Base-by-base conservation (phyloP, 306 rosid species). In the Castanea crenata region DNA sequence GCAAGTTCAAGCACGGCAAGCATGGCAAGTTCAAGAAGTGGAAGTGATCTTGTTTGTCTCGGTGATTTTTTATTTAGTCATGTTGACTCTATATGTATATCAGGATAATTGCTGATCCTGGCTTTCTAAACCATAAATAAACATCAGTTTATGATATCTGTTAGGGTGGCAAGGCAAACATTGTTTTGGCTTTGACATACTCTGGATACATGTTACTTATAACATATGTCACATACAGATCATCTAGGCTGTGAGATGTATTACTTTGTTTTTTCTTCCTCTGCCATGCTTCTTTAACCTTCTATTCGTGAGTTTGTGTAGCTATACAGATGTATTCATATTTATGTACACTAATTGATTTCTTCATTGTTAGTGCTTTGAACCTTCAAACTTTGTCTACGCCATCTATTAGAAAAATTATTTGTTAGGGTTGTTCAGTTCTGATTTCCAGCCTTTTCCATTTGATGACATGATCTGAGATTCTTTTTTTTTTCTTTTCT, bases 1-100 rank as follows among this genome's bases (percentile, higher is more conserved):
- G 89, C n/a, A 86, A 86, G 58, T 80, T 76, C 23, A 85, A 86
- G 85, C 86, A 77, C 21, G 89, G 86, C 11, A 72, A 72, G 86
- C 75, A 75, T 16, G 76, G 77, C 52, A 86, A 86, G 61, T 82
- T 79, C 82, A 81, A 70, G 85, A 86, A 72, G 82, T 86, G 89
- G 91, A 88, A 88, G 86, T 86, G 74, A 83, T 83, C 57, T 21
- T 65, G 19, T 65, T 32, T 83, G 35, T 34, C 12, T 25, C 19
- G 21, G 46, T 41, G 46, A 41, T 8, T 41, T 35, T 4, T 31
- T 31, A 55, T 76, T 69, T 29, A 58, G 34, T 55, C 49, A 4
- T 57, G 25, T 67, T 0, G 72, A 38, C 58, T 41, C 73, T 13
- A 32, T 52, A 38, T 38, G 2, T 25, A 38, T 38, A 38, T 49